These are phyloP conservation scores for Parietaria judaica DNA, from an alignment of 306 rosid species.

Conservation along the genomic window DNA sequence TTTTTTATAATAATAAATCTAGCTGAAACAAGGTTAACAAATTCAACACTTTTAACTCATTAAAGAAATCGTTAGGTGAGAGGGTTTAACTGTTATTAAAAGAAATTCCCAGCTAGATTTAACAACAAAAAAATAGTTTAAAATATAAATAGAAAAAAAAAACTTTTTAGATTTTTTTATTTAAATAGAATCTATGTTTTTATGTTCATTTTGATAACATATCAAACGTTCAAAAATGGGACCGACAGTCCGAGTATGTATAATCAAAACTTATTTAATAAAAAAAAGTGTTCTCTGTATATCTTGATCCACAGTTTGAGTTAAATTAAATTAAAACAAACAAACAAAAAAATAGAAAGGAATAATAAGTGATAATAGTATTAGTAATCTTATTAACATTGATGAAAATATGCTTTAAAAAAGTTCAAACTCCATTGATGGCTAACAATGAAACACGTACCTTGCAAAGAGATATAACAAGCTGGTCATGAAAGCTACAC, in stretches of 20 bases:
- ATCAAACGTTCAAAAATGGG: too few relatives aligned
- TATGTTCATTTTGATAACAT: too few relatives aligned
- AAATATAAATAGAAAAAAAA: too few relatives aligned
- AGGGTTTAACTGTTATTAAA: neutral
- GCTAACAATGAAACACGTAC: conserved; percentile 20
- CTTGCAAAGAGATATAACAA: conserved; percentile 71
- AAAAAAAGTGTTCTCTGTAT: neutral
- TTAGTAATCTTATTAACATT: too few relatives aligned
- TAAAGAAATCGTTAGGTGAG: neutral
- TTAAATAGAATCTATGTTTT: too few relatives aligned
- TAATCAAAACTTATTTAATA: too few relatives aligned
- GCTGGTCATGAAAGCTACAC: conserved; percentile 48
- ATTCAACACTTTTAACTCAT: neutral
- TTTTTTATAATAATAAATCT: neutral
- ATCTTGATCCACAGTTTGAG: neutral
- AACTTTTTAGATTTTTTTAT: too few relatives aligned
- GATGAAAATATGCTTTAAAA: too few relatives aligned
- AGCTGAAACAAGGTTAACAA: neutral
- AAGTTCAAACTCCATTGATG: too few relatives aligned
- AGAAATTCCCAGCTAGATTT: too few relatives aligned
- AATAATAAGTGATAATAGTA: neutral
- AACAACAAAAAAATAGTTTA: too few relatives aligned
- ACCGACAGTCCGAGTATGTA: too few relatives aligned
- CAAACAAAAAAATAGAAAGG: neutral
- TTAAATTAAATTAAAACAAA: neutral